Base-by-base conservation (phyloP, 495 filamentous ascomycete species). In the Rusavskia elegans region DNA sequence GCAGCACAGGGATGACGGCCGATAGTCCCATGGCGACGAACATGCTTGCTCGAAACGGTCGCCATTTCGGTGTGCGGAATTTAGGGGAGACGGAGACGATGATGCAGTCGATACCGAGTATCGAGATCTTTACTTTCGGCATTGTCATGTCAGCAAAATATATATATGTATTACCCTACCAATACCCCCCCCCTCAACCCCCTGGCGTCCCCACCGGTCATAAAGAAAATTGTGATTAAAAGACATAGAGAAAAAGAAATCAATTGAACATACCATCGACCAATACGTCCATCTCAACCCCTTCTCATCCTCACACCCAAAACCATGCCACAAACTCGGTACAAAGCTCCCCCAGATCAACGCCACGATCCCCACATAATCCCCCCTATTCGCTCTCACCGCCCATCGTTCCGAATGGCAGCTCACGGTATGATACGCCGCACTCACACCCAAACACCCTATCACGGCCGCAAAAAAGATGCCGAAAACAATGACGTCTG, bases 1-100 rank as follows among this genome's bases (percentile, higher is more conserved):
- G 87, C 45, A 87, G 41, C 19, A 87, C 78, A 0, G 92, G 92
- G 49, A 95, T 71, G 19, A 89, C 69, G 7, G 85, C 88, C 11
- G 86, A 95, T 41, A 88, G 68, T 10, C 92, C 92, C 69, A 97
- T 83, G 25, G 76, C 77, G 39, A 95, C 82, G 64, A 96, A 98
- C 87, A 97, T 94, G 51, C 74, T 69, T 10, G 93, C 88, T 39
- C 92, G 80, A 63, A 93, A 88, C 14, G 87, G 86, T 14, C 90
- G 74, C 79, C 82, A 92, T 20, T 68, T 69, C 5, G 92, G 84
- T 0, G 86, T 85, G 36, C 92, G 78, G 66, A 97, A 95, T 49
- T 71, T 73, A 10, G 90, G 85, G 32, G 85, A 68, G 59, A 88
- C 74, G 23, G 84, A 87, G 11, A 90, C 86, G 29, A 74, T 61